Base-by-base conservation (phyloP, 257 asterid species). In the Nicotiana tomentosiformis region DNA sequence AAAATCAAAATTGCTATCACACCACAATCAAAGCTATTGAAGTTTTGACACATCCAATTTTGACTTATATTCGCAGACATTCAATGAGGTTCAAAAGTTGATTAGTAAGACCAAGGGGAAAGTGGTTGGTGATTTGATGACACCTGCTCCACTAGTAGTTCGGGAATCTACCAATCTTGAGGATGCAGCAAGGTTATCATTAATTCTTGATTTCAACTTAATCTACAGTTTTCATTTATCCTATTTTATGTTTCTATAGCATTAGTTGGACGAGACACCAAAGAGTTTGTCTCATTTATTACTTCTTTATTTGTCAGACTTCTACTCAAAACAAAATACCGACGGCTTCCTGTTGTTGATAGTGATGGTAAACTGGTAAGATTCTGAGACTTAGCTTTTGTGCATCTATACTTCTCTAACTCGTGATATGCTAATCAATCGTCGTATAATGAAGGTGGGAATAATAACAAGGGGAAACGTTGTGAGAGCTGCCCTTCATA, bases 111-210 rank as follows among this genome's bases (percentile, higher is more conserved):
- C 97, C 57, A 90, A 90, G 30, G 94, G 97, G 56, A 84, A 92
- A 88, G 84, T 91, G n/a, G 97, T 93, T 10, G 95, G 97, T 82
- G 97, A 95, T 88, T 70, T 95, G 78, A 95, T 92, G 97, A 95
- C 97, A 2, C 92, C 94, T 30, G 95, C 97, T 58, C 98, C 97
- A 0, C 74, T 92, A 7, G 97, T 94, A 74, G 98, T 93, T 83
- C 85, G 84, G 37, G 91, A 89, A 83, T 87, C 93, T 10, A 92
- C 97, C 85, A 92, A 91, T 88, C 97, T 95, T 20, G 98, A 95
- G 89, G 97, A 95, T 80, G 98, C 93, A 83, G 97, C 97, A 20
- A 93, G 92, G 99, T 93, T 35, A 14, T 56, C 65, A 49, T 61
- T 69, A 81, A 62, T 26, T 39, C 68, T 65, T 82, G 14, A 78